A percentile compares a stretch with the other conserved stretches of the same genome.
Evolutionary conservation across 345 rosid genomes (phyloP).

Genomic region (Gossypium herbaceum): DNA sequence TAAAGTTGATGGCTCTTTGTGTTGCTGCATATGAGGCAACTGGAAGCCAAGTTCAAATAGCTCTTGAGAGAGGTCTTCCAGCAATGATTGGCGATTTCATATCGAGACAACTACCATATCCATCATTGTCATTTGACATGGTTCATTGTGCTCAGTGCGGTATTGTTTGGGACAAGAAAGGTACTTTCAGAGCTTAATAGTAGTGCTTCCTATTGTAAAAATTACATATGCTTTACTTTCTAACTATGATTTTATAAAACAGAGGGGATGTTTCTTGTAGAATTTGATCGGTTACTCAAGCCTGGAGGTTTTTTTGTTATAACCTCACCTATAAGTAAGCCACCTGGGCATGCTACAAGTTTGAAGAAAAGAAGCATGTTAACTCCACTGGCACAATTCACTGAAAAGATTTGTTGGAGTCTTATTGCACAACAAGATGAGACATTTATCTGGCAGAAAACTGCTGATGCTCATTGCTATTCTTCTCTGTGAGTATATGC

Average conservation of each 20-base stretch:
- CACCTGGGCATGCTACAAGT: slow-evolving; percentile 43
- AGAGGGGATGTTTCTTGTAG: slow-evolving; percentile 88
- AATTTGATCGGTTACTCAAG: slow-evolving; percentile 86
- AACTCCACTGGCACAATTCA: slow-evolving; percentile 53
- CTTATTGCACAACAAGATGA: slow-evolving; percentile 90
- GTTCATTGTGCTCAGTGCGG: slow-evolving; percentile 98
- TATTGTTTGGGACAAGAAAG: slow-evolving; percentile 82
- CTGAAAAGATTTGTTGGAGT: slow-evolving; percentile 81
- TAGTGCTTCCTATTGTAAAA: background rate
- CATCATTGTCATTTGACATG: slow-evolving; percentile 85
- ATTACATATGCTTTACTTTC: slow-evolving; percentile 4
- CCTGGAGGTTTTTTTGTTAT: slow-evolving; percentile 96
- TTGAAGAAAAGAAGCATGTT: slow-evolving; percentile 51
- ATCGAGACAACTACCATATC: slow-evolving; percentile 83
- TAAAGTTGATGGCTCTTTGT: slow-evolving; percentile 80
- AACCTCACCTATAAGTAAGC: slow-evolving; percentile 66
- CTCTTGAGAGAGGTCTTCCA: slow-evolving; percentile 98
- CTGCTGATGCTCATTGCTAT: slow-evolving; percentile 58
- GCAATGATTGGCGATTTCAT: slow-evolving; percentile 88
- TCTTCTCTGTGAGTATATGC: slow-evolving; percentile 57
- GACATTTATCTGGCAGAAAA: slow-evolving; percentile 94
- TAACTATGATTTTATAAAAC: slow-evolving; percentile 28
- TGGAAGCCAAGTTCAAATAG: slow-evolving; percentile 96
- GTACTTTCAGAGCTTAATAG: slow-evolving; percentile 28
- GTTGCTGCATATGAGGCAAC: slow-evolving; percentile 86